Base-by-base conservation (phyloP, 768 basidiomycete genomes). In the Fibroporia radiculosa region DNA sequence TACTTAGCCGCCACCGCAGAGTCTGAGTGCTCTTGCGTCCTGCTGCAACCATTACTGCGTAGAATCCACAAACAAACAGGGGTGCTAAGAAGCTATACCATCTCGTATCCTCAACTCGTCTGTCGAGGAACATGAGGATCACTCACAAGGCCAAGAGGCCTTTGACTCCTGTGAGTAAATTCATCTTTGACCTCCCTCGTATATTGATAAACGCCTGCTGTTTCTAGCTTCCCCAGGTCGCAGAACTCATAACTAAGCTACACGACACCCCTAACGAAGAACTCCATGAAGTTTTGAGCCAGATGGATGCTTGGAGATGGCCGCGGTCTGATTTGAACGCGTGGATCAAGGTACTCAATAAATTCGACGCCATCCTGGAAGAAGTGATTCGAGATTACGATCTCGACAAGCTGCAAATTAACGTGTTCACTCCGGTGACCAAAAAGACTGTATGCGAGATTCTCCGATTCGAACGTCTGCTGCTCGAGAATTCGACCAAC, bases 401-500 rank as follows among this genome's bases (percentile, higher is more conserved):
- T 43, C 74, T 98, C 49, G 84, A 87, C 64, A 82, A 83, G 56
- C 70, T 91, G 3, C 95, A 98, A 64, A 63, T 82, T 26, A 83
- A 81, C 45, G 73, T 75, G 20, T 96, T 98, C 59, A 78, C 81
- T 1, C 78, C 84, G 0, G 63, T 70, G 33, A 82, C 81, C 20
- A 93, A 92, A 71, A 74, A 74, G 46, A 70, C 79, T 2, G 61
- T 97, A 11, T 78, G 82, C 50, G 82, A 86, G 60, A 84, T 99
- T 52, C 76, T 99, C 49, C 74, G 81, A 53, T 93, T 99, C 52
- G 82, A 92, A 68, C 77, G 88, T 50, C 66, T 98, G 29, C 68
- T 99, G 41, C 71, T 99, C 57, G 96, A 98, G 68, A 96, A 97
- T 63, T 95, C 93, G 37, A 99, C 96, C 31, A 98, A 95, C 62